Conservation (phyloP, 2,329 filamentous ascomycete genomes). For the Paracamarosporium sp. region DNA sequence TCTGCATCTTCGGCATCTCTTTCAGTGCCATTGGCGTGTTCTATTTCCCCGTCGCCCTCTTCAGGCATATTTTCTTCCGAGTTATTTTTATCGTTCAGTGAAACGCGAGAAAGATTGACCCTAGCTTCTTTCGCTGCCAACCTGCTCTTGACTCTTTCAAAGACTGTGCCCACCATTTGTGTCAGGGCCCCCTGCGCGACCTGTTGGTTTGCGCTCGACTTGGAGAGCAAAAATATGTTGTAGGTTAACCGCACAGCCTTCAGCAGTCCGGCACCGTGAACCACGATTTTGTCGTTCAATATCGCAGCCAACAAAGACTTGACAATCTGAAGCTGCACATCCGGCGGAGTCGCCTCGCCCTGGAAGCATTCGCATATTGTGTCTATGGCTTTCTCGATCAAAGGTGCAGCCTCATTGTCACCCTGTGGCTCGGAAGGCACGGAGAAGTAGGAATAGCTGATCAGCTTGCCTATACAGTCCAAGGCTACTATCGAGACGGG, state of each 20-base stretch:
- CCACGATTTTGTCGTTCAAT: constrained; percentile 97
- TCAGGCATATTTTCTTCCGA: constrained; percentile 41
- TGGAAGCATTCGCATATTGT: constrained; percentile 99
- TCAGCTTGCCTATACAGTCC: constrained; percentile 98
- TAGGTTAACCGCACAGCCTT: constrained; percentile 98
- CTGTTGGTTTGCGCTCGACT: constrained; percentile 93
- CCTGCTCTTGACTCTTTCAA: constrained; percentile 88
- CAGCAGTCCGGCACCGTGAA: constrained; percentile 92
- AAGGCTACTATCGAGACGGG: constrained; percentile 87
- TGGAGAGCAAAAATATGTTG: constrained; percentile 96
- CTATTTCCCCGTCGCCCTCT: constrained; percentile 30
- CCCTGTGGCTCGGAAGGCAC: constrained; percentile 60
- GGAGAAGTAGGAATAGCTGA: constrained; percentile 98
- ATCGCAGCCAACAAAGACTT: constrained; percentile 96
- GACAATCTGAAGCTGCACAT: constrained; percentile 96
- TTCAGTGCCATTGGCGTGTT: constrained; percentile 30
- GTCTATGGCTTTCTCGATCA: constrained; percentile 97
- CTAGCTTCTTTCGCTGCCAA: constrained; percentile 87
- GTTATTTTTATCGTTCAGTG: constrained; percentile 43
- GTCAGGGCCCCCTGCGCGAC: constrained; percentile 96
- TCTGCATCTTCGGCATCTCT: constrained; percentile 49
- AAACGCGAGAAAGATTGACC: constrained; percentile 59
- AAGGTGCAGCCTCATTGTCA: constrained; percentile 62
- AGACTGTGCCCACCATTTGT: constrained; percentile 98
- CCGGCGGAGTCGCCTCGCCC: constrained; percentile 88